Evolutionary conservation across 2,329 filamentous ascomycete species (phyloP), one percentile per base, ranked within the genome.

Genomic region (Tricladium varicosporioides): DNA sequence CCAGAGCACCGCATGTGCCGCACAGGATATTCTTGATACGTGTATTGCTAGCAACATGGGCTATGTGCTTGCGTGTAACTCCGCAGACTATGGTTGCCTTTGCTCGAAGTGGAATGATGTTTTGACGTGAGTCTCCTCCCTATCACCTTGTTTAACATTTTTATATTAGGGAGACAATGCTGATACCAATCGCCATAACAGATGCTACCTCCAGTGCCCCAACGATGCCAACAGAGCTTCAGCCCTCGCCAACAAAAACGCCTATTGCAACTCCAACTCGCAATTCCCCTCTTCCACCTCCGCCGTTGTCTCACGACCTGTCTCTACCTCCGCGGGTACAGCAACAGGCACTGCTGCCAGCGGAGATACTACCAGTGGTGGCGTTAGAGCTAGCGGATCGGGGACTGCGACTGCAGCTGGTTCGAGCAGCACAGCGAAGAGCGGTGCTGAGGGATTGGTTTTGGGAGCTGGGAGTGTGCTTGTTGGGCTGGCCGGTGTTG

Each of bases 171-270:
- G n/a, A 5, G 11, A 22, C 45, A 16, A 9, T 43, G 5, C 15
- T 43, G 9, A 43, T 9, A 50, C 56, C 63, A 56, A 62, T 60
- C 27, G 3, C 18, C 16, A 16, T 8, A 13, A 56, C 57, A 79
- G 77, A 32, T 87, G 84, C 79, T 86, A 84, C 75, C 80, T 81
- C 75, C 83, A 84, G 75, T 87, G 85, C 74, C 82, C 83, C 52
- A 70, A 74, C 62, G 76, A 79, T 65, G 60, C 73, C 14, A 71
- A 69, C 50, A 56, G 60, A 22, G 33, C 54, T 8, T 47, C 50
- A 3, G 54, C 58, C 33, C 56, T 58, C 1, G 61, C 60, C 15
- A 57, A 44, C 10, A 58, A 66, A 31, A 50, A 53, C 14, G 63
- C 65, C 7, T 68, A 67, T 58, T 70, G 69, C 45, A 59, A 59